Evolutionary conservation across 768 basidiomycete genomes (phyloP).

Genomic region (Amanita pseudoporphyria): DNA sequence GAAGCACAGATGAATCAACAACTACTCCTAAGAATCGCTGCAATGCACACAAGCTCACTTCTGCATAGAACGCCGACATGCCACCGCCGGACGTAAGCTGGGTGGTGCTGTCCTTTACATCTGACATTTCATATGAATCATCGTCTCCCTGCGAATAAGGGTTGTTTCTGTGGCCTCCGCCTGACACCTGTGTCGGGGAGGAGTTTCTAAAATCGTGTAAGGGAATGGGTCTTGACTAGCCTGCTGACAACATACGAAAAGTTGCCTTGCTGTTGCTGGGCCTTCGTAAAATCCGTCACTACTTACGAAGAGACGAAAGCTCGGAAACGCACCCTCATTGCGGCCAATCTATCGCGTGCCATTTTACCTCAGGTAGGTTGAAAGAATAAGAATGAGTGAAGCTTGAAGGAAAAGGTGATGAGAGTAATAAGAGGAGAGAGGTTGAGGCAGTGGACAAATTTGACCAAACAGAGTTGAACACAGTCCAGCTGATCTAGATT

Average conservation of each 20-base stretch:
- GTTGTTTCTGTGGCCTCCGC: conserved; percentile 40
- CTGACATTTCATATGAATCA: conserved; percentile 61
- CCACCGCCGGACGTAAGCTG: conserved; percentile 38
- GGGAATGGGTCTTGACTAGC: conserved; percentile 8
- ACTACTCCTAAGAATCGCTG: conserved; percentile 27
- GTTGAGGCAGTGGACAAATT: conserved; percentile 2
- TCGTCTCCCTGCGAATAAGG: conserved; percentile 64
- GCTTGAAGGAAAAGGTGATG: conserved; percentile 15
- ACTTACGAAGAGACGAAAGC: conserved; percentile 2
- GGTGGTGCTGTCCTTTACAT: conserved; percentile 50
- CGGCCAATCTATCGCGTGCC: conserved; percentile 89
- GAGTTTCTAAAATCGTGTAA: conserved; percentile 35
- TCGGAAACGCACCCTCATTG: conserved; percentile 54
- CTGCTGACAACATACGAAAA: conserved; percentile 32
- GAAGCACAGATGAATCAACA: background rate
- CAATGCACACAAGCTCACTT: conserved; percentile 32
- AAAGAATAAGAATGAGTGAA: conserved; percentile 6
- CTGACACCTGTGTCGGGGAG: conserved; percentile 60
- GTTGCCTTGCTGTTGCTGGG: conserved; percentile 58
- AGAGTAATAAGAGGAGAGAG: conserved; percentile 11
- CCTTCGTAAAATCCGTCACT: conserved; percentile 27
- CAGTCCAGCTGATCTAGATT: background rate
- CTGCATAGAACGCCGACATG: conserved; percentile 67
- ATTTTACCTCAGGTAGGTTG: conserved; percentile 29
- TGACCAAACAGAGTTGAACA: background rate